Evolutionary conservation across 1,284 basidiomycete species (phyloP).

Genomic region (Ustilago hordei): DNA sequence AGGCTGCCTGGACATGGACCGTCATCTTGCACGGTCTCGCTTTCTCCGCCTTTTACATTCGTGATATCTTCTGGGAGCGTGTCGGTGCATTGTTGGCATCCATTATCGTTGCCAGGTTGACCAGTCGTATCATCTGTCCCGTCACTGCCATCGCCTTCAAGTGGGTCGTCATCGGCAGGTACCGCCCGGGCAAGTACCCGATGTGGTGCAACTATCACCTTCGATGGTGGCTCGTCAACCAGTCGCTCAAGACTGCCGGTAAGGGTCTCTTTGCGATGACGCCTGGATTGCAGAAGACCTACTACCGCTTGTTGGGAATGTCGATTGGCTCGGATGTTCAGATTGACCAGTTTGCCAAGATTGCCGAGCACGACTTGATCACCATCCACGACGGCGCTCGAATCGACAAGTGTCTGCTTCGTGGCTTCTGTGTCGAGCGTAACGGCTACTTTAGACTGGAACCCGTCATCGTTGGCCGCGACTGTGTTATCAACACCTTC

Average conservation of each 20-base stretch:
- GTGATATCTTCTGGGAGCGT: constrained; percentile 69
- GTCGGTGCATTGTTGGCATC: constrained; percentile 67
- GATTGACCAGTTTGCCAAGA: constrained; percentile 65
- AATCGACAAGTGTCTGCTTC: constrained; percentile 68
- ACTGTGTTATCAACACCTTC: constrained; percentile 69
- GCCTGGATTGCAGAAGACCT: constrained; percentile 62
- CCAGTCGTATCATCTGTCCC: constrained; percentile 69
- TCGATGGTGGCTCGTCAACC: constrained; percentile 70
- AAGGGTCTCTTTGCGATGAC: constrained; percentile 67
- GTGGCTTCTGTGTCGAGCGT: constrained; percentile 69
- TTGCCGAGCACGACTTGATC: constrained; percentile 68
- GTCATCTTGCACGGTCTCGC: constrained; percentile 69
- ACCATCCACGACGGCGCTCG: constrained; percentile 68
- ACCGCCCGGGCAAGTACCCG: constrained; percentile 67
- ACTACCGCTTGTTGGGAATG: constrained; percentile 68
- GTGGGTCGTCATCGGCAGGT: constrained; percentile 68
- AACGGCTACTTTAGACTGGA: constrained; percentile 69
- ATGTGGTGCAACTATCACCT: constrained; percentile 70
- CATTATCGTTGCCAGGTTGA: constrained; percentile 65
- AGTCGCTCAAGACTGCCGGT: constrained; percentile 67
- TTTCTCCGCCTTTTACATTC: constrained; percentile 68
- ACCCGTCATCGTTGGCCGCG: constrained; percentile 68
- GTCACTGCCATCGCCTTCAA: constrained; percentile 69
- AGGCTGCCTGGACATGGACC: constrained; percentile 70
- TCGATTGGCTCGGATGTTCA: constrained; percentile 66